A percentile compares a stretch with the other conserved stretches of the same genome.
Evolutionary conservation across 106 monocot genomes (phyloP).

Genomic region (Vanilla planifolia): DNA sequence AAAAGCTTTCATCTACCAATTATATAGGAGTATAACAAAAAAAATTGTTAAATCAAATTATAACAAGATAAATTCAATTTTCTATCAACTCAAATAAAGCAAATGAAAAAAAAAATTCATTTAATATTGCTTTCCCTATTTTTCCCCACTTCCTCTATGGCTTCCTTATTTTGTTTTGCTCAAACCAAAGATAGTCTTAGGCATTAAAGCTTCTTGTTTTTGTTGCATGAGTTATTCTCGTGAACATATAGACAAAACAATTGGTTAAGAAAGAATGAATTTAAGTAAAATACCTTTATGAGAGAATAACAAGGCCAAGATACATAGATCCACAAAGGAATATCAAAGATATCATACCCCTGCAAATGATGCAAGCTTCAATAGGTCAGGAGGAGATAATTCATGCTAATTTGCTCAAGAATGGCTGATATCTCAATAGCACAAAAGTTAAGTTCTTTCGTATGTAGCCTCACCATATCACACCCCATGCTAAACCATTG

Average conservation of each 20-base stretch:
- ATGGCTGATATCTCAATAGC: background rate
- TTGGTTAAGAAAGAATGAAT: background rate
- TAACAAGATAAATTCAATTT: no score
- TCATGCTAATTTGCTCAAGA: background rate
- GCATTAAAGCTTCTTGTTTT: background rate
- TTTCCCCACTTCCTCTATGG: background rate
- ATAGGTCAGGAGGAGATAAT: background rate
- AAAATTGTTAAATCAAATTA: no score
- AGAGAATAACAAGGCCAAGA: slow-evolving; percentile 83
- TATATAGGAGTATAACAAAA: no score
- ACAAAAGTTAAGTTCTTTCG: background rate
- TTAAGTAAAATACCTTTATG: slow-evolving; percentile 35
- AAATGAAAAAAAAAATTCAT: background rate
- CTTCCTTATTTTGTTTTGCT: background rate
- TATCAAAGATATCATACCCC: slow-evolving; percentile 85
- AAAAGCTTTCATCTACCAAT: no score
- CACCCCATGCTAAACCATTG: slow-evolving; percentile 61
- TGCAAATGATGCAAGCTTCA: slow-evolving; percentile 26
- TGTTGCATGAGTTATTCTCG: no score
- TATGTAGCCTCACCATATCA: slow-evolving; percentile 47
- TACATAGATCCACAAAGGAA: slow-evolving; percentile 85
- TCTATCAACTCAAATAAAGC: no score
- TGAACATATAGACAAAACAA: background rate
- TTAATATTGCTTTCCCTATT: background rate
- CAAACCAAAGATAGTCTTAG: background rate